A percentile compares a stretch with the other conserved stretches of the same genome.
phyloP scores from a whole-genome alignment of 2,329 filamentous ascomycete species.

The Alternaria infectoria region DNA sequence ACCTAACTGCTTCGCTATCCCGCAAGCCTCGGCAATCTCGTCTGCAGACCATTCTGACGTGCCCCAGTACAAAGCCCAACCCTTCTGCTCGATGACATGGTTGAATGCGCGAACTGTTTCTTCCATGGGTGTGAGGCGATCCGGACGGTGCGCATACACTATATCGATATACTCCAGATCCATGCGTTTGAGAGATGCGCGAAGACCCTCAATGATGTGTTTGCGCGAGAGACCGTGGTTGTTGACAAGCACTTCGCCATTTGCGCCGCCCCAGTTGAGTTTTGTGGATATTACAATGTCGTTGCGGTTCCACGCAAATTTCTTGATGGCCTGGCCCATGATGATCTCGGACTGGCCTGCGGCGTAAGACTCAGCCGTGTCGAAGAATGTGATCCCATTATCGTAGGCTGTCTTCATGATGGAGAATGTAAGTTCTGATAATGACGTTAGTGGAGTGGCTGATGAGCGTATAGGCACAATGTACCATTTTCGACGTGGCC shows the following conservation, averaged over 20 bases:
- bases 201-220: conserved; percentile 72
- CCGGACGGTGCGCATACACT: conserved; percentile 73
- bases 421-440: conserved; percentile 60
- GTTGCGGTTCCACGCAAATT: conserved; percentile 62
- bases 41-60: conserved; percentile 65
- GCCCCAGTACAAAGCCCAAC: conserved; percentile 72
- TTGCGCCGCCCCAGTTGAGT: conserved; percentile 53
- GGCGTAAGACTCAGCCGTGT: conserved; percentile 50
- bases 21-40: conserved; percentile 66
- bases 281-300: conserved; percentile 55
- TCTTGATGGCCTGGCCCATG: conserved; percentile 63
- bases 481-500: conserved; percentile 72
- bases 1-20: conserved; percentile 65
- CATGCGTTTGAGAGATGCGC: conserved; percentile 65
- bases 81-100: conserved; percentile 68
- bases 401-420: conserved; percentile 63
- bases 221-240: conserved; percentile 73
- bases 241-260: conserved; percentile 62
- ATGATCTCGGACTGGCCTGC: conserved; percentile 61
- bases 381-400: conserved; percentile 54
- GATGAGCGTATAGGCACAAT: not conserved
- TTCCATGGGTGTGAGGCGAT: conserved; percentile 72
- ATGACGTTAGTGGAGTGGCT: not conserved
- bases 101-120: conserved; percentile 76
- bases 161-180: conserved; percentile 70